Evolutionary conservation across 2,329 filamentous ascomycete species (phyloP).

Genomic region (Talaromyces rugulosus): DNA sequence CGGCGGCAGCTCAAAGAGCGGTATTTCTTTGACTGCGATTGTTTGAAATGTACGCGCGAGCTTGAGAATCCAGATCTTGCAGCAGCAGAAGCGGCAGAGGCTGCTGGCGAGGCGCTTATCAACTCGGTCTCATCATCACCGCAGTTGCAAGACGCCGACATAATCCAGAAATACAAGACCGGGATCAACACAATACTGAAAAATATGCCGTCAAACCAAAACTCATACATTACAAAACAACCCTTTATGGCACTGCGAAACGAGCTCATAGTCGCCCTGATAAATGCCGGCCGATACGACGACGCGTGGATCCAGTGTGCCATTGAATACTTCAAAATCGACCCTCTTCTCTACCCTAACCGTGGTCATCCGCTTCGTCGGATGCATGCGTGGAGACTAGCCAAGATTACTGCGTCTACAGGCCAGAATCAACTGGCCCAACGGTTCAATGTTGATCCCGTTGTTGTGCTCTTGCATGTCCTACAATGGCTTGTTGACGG

Average conservation of each 20-base stretch:
- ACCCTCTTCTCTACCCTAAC: constrained; percentile 49
- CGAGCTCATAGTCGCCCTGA: constrained; percentile 48
- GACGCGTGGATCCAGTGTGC: constrained; percentile 49
- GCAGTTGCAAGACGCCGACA: constrained; percentile 17
- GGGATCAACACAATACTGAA: constrained; percentile 38
- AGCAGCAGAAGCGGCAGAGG: neutral
- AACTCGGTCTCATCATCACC: neutral
- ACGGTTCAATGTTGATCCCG: constrained; percentile 24
- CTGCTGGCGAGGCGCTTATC: neutral
- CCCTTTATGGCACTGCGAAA: constrained; percentile 53
- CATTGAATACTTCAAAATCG: constrained; percentile 48
- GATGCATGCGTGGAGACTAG: constrained; percentile 39
- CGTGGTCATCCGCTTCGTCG: constrained; percentile 52
- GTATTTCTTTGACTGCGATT: constrained; percentile 59
- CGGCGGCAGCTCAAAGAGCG: constrained; percentile 49
- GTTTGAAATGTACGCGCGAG: constrained; percentile 44
- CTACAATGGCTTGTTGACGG: constrained; percentile 23
- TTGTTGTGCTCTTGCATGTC: constrained; percentile 31
- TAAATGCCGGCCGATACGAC: constrained; percentile 41
- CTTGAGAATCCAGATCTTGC: neutral
- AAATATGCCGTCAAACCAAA: constrained; percentile 40
- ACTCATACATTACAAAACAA: constrained; percentile 41
- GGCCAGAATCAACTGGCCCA: neutral
- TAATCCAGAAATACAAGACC: constrained; percentile 31
- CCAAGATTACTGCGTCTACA: constrained; percentile 2